Evolutionary conservation across 306 rosid genomes (phyloP).

Genomic region (Corylus americana): DNA sequence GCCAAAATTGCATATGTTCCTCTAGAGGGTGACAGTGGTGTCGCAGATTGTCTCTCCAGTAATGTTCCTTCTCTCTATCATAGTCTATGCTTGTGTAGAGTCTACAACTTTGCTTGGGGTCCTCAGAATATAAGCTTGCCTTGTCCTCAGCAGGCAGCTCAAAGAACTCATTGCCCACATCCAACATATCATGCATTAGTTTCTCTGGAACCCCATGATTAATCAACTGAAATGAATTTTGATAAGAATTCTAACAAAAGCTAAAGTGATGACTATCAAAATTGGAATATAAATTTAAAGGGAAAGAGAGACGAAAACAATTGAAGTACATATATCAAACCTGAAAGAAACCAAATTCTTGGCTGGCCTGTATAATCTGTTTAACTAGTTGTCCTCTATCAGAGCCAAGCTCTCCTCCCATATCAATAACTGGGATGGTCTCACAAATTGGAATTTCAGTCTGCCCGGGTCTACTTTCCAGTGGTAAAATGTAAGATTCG

Average conservation of each 20-base stretch:
- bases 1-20: conserved; percentile 24
- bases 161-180: conserved; percentile 18
- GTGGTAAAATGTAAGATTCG: conserved; percentile 17
- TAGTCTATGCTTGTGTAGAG: conserved; percentile 17
- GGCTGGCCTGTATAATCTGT: conserved; percentile 22
- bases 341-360: conserved; percentile 22
- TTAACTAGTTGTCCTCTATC: background rate
- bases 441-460: background rate
- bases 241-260: background rate
- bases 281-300: too few species aligned
- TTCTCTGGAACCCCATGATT: conserved; percentile 13
- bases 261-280: background rate
- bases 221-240: conserved; percentile 1
- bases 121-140: conserved; percentile 19
- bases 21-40: conserved; percentile 23
- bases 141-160: conserved; percentile 21
- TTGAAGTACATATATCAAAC: background rate
- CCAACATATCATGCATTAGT: background rate
- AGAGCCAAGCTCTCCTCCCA: conserved; percentile 1
- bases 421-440: conserved; percentile 5
- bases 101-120: conserved; percentile 19
- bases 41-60: conserved; percentile 20
- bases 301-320: background rate
- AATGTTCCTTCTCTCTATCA: conserved; percentile 12
- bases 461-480: background rate